phyloP scores from a whole-genome alignment of 306 rosid species.

The Cucumis melo region DNA sequence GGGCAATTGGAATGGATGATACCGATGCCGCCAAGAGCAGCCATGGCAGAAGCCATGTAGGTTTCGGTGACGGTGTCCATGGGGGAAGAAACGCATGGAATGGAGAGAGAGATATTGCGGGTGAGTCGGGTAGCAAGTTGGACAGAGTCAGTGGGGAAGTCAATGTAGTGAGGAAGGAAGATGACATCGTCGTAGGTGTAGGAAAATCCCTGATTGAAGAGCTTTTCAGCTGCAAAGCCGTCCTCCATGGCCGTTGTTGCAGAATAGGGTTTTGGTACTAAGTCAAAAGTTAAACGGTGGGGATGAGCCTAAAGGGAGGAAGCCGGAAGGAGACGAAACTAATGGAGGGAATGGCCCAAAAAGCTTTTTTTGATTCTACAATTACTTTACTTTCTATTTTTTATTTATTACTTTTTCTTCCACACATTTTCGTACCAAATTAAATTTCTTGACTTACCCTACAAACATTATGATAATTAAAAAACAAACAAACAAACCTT shows the following conservation, averaged over 20 bases:
- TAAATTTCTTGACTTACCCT: too few species aligned
- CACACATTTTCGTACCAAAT: too few species aligned
- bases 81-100: conserved; percentile 87
- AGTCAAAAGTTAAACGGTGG: neutral
- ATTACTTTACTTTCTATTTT: neutral
- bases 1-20: conserved; percentile 49
- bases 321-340: neutral
- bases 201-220: conserved; percentile 73
- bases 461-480: too few species aligned
- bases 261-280: neutral
- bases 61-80: conserved; percentile 87
- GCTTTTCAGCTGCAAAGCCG: conserved; percentile 61
- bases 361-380: neutral
- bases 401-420: neutral
- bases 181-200: conserved; percentile 88
- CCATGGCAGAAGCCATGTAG: conserved; percentile 68
- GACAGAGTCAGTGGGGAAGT: conserved; percentile 67
- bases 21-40: conserved; percentile 65
- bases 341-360: neutral
- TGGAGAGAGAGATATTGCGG: conserved; percentile 40
- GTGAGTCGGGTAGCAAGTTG: conserved; percentile 37
- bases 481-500: too few species aligned
- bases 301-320: neutral
- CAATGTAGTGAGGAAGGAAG: conserved; percentile 85
- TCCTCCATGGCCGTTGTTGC: conserved; percentile 31